These are phyloP conservation scores for Hymenoscyphus occultus DNA, from an alignment of 2,329 filamentous ascomycete genomes.

Conservation along the genomic window DNA sequence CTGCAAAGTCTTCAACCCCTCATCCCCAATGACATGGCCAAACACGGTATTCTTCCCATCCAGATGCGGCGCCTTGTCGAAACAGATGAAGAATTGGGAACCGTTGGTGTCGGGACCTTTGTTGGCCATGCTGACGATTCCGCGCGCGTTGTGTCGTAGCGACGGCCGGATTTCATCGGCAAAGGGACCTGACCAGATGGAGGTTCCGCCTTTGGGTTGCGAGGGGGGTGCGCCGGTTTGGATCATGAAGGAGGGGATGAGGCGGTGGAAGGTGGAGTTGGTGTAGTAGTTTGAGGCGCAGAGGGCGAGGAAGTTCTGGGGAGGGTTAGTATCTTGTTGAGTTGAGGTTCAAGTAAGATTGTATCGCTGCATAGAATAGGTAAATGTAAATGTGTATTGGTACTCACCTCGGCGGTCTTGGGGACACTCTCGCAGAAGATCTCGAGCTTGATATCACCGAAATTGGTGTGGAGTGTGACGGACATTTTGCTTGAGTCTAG, in stretches of 20 bases:
- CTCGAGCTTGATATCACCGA: conserved; percentile 91
- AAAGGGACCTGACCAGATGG: conserved; percentile 71
- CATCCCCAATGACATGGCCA: conserved; percentile 67
- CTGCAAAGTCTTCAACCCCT: conserved; percentile 61
- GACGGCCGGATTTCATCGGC: conserved; percentile 77
- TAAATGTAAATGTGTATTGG: conserved; percentile 3
- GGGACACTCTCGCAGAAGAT: conserved; percentile 94
- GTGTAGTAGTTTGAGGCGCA: conserved; percentile 78
- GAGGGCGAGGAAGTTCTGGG: conserved; percentile 83
- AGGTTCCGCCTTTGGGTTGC: conserved; percentile 65
- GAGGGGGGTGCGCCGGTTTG: conserved; percentile 67
- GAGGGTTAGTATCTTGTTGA: background rate
- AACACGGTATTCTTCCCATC: conserved; percentile 85
- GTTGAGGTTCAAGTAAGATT: conserved; percentile 8
- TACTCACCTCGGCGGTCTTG: conserved; percentile 75
- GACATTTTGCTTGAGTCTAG: conserved; percentile 48
- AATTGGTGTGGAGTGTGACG: conserved; percentile 77
- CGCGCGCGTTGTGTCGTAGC: conserved; percentile 64
- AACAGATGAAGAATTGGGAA: conserved; percentile 78
- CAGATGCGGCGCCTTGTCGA: conserved; percentile 74
- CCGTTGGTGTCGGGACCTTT: conserved; percentile 71
- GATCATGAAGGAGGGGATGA: conserved; percentile 78
- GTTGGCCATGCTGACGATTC: conserved; percentile 76
- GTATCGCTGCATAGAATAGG: background rate
- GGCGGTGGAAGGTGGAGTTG: conserved; percentile 71